Conservation (phyloP, 2,329 filamentous ascomycete species). For the Hypoxylon sp. region DNA sequence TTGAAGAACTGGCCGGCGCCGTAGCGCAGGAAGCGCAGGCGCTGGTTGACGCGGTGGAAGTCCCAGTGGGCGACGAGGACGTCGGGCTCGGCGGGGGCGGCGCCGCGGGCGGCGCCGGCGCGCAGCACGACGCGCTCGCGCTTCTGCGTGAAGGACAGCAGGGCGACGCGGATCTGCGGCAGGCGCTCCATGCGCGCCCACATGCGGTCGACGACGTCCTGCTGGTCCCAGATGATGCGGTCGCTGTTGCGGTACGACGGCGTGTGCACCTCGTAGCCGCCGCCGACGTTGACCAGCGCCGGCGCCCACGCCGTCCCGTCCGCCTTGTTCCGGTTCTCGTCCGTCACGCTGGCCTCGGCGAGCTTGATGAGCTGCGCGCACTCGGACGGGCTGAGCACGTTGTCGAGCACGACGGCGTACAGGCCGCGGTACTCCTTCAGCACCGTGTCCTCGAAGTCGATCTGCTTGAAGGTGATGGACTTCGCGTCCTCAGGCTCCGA, state of each 20-base stretch:
- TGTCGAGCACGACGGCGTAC: constrained; percentile 70
- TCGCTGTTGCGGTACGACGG: constrained; percentile 72
- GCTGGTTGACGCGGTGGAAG: constrained; percentile 69
- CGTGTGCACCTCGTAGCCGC: constrained; percentile 64
- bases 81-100: not conserved
- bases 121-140: constrained; percentile 47
- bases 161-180: constrained; percentile 51
- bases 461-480: constrained; percentile 54
- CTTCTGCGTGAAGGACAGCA: constrained; percentile 48
- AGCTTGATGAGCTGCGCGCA: constrained; percentile 63
- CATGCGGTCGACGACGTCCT: constrained; percentile 67
- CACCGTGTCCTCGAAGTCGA: constrained; percentile 61
- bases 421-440: constrained; percentile 61
- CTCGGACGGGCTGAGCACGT: constrained; percentile 68
- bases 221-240: constrained; percentile 78
- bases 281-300: constrained; percentile 73
- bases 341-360: constrained; percentile 61
- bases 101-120: no score
- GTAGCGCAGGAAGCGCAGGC: constrained; percentile 80
- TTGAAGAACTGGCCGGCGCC: constrained; percentile 75
- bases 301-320: constrained; percentile 64
- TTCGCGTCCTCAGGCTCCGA: constrained; percentile 51
- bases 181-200: constrained; percentile 64
- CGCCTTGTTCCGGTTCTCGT: constrained; percentile 52
- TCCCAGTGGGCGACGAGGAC: constrained; percentile 46